Base-by-base conservation (phyloP, 2,329 filamentous ascomycete species). In the Arthrinium phaeospermum region DNA sequence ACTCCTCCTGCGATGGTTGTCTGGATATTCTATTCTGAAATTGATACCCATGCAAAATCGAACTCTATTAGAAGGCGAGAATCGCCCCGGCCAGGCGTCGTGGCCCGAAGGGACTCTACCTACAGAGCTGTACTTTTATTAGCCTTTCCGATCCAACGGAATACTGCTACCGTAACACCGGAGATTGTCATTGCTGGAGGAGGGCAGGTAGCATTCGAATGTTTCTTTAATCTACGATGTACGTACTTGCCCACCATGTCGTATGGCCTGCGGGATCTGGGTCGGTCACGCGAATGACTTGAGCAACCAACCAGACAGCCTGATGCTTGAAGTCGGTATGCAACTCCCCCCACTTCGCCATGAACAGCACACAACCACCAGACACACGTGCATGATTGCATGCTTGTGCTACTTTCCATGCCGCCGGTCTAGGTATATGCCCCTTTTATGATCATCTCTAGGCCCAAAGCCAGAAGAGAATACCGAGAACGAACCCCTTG, bases 211-310 rank as follows among this genome's bases (percentile, higher is more conserved):
- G 57, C 34, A 64, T 64, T 64, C 8, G 57, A 64, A 64, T 64
- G 57, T 64, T 64, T 41, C 57, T 64, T n/a, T 41, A 64, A 64
- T 64, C 57, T 64, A 64, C 57, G 30, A 64, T 64, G 57, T 64
- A 41, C 34, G 19, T n/a, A 64, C 57, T 64, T 19, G 10, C 30
- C 34, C n/a, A 37, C 57, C 57, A 41, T 37, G 57, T 41, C 57
- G 57, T n/a, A 57, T 34, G 27, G 44, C 44, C 53, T 64, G 57
- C 57, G 34, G 19, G 57, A 64, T 64, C 57, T 64, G 10, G 51
- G 37, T 41, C 37, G 37, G 57, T 64, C 57, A 64, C 57, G 57
- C 57, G 57, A 22, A 41, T 64, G 34, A 14, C 57, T 22, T 64
- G 57, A 64, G 57, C 41, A 64, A 30, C 57, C 57, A 64, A 64